Conservation (phyloP, 2,329 filamentous ascomycete genomes). For the Hypomyces perniciosus region DNA sequence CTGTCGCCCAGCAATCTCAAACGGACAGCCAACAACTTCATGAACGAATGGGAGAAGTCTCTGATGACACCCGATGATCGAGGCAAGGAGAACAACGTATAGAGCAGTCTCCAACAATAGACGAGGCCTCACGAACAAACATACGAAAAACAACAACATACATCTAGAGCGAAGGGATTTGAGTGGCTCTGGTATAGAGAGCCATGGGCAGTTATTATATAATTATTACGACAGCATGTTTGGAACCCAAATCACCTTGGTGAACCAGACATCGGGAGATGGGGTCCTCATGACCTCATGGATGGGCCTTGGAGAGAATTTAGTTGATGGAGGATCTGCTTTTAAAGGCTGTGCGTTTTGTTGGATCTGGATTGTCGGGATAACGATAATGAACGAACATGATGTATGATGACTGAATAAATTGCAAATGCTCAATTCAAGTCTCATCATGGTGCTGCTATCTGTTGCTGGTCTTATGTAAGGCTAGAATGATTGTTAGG, state of each 20-base stretch:
- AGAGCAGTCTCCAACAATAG: conserved; percentile 10
- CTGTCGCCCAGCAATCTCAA: conserved; percentile 72
- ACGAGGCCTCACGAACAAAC: not conserved
- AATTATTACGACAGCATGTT: not conserved
- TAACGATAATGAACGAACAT: conserved; percentile 29
- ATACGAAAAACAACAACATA: not conserved
- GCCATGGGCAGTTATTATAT: not conserved
- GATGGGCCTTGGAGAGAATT: conserved; percentile 3
- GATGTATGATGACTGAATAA: conserved; percentile 28
- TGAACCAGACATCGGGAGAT: conserved; percentile 3
- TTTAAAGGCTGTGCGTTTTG: conserved; percentile 5
- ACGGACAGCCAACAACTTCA: conserved; percentile 74
- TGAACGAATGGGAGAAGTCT: conserved; percentile 83
- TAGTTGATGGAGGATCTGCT: conserved; percentile 1
- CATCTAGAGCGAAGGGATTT: conserved; percentile 1
- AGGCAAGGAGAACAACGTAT: conserved; percentile 29
- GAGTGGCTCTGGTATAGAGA: not conserved
- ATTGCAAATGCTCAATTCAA: conserved; percentile 1
- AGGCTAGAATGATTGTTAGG: too few species aligned
- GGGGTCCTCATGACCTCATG: conserved; percentile 7
- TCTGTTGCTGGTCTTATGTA: too few species aligned
- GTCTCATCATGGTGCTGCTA: not conserved
- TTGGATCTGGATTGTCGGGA: conserved; percentile 22
- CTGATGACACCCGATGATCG: conserved; percentile 24
- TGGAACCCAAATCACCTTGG: not conserved